phyloP scores from a whole-genome alignment of 2,329 filamentous ascomycete species.

The Aureobasidium sp. region DNA sequence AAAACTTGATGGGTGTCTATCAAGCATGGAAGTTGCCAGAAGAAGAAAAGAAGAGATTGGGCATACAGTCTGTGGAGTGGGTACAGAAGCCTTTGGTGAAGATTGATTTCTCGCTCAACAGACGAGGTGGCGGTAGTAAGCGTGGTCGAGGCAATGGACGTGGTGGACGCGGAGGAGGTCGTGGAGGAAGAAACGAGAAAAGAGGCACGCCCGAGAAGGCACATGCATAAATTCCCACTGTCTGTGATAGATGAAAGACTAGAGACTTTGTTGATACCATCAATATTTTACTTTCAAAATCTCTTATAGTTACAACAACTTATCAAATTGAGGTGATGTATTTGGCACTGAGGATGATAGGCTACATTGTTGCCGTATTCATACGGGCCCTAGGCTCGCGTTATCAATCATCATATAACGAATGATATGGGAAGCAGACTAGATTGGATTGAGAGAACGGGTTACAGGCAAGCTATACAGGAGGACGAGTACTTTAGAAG shows the following conservation, averaged over 20 bases:
- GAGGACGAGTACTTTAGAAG: not conserved
- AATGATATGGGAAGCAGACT: not conserved
- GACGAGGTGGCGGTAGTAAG: constrained; percentile 30
- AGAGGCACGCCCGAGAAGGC: constrained; percentile 1
- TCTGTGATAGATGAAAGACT: not conserved
- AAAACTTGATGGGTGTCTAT: constrained; percentile 53
- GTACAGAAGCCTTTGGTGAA: constrained; percentile 59
- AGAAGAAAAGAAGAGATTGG: constrained; percentile 51
- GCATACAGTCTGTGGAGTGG: constrained; percentile 54
- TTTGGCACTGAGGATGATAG: not conserved
- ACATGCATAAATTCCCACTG: not conserved
- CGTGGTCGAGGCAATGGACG: constrained; percentile 27
- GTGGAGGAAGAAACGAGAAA: constrained; percentile 20
- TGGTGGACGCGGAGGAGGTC: constrained; percentile 26
- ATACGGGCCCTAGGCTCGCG: not conserved
- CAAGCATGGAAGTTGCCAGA: constrained; percentile 61
- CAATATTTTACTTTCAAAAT: not conserved
- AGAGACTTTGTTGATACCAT: not conserved
- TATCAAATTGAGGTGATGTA: not conserved
- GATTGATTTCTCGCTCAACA: constrained; percentile 56
- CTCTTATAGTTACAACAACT: not conserved
- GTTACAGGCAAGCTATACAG: not conserved
- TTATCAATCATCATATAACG: not conserved
- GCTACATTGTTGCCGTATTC: not conserved
- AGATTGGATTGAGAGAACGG: not conserved